These are phyloP conservation scores for Neonothopanus nambi DNA, from an alignment of 1,284 basidiomycete species.

Conservation along the genomic window DNA sequence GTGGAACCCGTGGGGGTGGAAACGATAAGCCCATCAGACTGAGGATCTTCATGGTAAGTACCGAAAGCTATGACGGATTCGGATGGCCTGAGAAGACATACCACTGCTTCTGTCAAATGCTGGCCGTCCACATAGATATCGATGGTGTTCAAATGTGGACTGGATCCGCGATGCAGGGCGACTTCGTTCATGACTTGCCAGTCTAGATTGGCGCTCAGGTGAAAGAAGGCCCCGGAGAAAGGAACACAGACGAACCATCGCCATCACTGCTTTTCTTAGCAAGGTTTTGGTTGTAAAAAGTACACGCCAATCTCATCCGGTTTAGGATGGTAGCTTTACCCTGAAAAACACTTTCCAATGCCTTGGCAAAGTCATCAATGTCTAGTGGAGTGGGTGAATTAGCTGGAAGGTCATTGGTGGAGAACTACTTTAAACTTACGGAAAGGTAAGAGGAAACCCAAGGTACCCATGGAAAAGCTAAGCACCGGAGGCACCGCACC, in stretches of 20 bases:
- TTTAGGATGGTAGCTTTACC: slow-evolving; percentile 81
- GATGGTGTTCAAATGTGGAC: slow-evolving; percentile 91
- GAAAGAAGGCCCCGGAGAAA: background rate
- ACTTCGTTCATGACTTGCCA: slow-evolving; percentile 99
- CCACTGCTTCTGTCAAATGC: slow-evolving; percentile 93
- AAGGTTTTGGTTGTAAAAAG: slow-evolving; percentile 66
- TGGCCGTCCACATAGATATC: slow-evolving; percentile 96
- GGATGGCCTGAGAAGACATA: slow-evolving; percentile 43
- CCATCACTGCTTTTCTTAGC: slow-evolving; percentile 53
- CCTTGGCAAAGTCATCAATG: slow-evolving; percentile 78
- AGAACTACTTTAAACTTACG: slow-evolving; percentile 54
- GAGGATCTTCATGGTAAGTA: slow-evolving; percentile 16
- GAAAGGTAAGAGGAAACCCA: slow-evolving; percentile 94
- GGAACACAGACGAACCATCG: slow-evolving; percentile 46
- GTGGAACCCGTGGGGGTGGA: slow-evolving; percentile 64
- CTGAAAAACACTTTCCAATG: slow-evolving; percentile 74
- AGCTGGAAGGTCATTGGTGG: background rate
- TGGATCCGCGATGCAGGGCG: slow-evolving; percentile 87
- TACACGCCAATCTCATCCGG: slow-evolving; percentile 85
- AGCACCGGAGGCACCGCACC: slow-evolving; percentile 93
- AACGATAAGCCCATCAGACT: slow-evolving; percentile 95
- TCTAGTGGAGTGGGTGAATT: slow-evolving; percentile 43
- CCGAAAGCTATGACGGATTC: background rate
- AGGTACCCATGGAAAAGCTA: slow-evolving; percentile 94
- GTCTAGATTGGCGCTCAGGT: slow-evolving; percentile 41